Evolutionary conservation across 139 green algal genomes (phyloP), one percentile per base, ranked within the genome.

Genomic region (Pycnococcus provasolii): DNA sequence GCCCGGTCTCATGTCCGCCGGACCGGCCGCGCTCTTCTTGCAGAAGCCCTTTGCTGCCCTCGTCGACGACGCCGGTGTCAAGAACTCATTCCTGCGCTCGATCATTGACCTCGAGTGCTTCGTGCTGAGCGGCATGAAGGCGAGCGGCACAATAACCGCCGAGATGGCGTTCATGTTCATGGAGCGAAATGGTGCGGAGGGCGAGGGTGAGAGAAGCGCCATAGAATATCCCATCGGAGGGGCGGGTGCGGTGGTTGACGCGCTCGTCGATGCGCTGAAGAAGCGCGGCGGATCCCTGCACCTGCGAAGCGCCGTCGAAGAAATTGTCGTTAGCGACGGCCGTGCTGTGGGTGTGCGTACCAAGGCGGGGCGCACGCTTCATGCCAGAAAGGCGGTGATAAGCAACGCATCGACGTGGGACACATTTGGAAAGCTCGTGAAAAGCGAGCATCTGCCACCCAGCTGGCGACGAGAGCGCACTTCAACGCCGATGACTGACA

Each of bases 391-490:
- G 9, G 71, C 62, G 0, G 90, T 96, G 45, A 73, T 96, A 8
- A 84, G 72, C 72, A 96, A 96, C 64, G 90, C 90, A 13, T 84
- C 70, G 8, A 72, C 90, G 26, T 94, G 87, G 87, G 86, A 92
- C 67, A 95, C 86, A 2, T 77, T 60, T 40, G 43, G 76, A 52
- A 71, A 73, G 51, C 75, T 91, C 67, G 70, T 91, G 26, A 26
- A 26, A 26, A 26, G 26, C 26, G 26, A 71, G 70, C 82, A 26
- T 40, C 46, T 5, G 63, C 45, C 51, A 6, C 7, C 57, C 57
- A 39, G 9, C 39, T 63, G 11, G 39, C 37, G 57, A 15, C 37
- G 11, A 39, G 50, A 11, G 9, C 9, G 9, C 37, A 26, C 4
- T 15, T 8, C 8, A 9, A 40, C 26, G 26, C 78, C 72, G 6